A percentile compares a stretch with the other conserved stretches of the same genome.
phyloP scores from a whole-genome alignment of 2,329 filamentous ascomycete genomes.

The Epicoccum sorghinum region DNA sequence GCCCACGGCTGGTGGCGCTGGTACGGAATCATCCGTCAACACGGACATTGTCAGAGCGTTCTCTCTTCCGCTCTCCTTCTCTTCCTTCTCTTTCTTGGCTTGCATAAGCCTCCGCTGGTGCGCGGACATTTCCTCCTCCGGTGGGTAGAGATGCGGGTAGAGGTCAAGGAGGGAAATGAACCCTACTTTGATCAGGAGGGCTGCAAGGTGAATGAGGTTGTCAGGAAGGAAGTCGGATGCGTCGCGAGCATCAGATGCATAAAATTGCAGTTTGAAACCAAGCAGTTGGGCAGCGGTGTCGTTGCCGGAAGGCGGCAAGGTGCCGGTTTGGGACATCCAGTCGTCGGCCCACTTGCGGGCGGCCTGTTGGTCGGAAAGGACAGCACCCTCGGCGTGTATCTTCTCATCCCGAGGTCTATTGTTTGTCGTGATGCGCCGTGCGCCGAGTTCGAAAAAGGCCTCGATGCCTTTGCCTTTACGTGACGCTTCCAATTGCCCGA shows the following conservation, averaged over 20 bases:
- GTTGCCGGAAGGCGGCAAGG: slow-evolving; percentile 83
- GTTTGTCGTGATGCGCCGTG: slow-evolving; percentile 63
- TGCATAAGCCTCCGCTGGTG: slow-evolving; percentile 73
- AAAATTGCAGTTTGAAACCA: slow-evolving; percentile 96
- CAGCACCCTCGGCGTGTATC: slow-evolving; percentile 23
- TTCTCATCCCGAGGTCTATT: slow-evolving; percentile 41
- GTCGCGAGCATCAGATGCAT: slow-evolving; percentile 79
- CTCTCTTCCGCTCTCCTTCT: slow-evolving; percentile 67
- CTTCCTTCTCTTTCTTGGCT: slow-evolving; percentile 71
- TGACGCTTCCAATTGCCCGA: slow-evolving; percentile 61
- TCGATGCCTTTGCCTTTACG: slow-evolving; percentile 64
- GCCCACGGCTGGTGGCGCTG: slow-evolving; percentile 52
- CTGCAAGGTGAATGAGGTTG: slow-evolving; percentile 90
- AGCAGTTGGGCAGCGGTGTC: slow-evolving; percentile 91
- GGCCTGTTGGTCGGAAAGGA: slow-evolving; percentile 51
- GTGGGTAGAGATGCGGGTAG: slow-evolving; percentile 88
- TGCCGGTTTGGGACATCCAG: slow-evolving; percentile 83
- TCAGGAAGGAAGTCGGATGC: slow-evolving; percentile 80
- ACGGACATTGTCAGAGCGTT: slow-evolving; percentile 89
- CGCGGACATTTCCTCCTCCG: slow-evolving; percentile 80
- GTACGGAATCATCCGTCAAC: slow-evolving; percentile 78
- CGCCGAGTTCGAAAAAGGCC: slow-evolving; percentile 89
- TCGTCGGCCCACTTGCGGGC: slow-evolving; percentile 51
- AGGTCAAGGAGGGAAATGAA: slow-evolving; percentile 92
- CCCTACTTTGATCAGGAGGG: slow-evolving; percentile 93